phyloP scores from a whole-genome alignment of 495 filamentous ascomycete genomes.

The Penicillium paradoxum region DNA sequence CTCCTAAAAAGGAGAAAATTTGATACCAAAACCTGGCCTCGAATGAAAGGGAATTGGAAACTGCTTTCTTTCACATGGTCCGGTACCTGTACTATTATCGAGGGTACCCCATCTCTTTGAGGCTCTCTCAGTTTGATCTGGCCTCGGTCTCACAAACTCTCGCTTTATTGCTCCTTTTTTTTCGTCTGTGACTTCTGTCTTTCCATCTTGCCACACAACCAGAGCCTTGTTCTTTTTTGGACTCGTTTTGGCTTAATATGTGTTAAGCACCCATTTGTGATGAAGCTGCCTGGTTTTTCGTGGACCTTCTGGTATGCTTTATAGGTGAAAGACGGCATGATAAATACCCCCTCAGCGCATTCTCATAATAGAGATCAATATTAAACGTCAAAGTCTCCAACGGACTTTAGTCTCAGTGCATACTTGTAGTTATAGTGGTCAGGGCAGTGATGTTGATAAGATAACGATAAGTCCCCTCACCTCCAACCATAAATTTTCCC shows the following conservation, averaged over 20 bases:
- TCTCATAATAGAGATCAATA: conserved; percentile 24
- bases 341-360: conserved; percentile 26
- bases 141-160: conserved; percentile 11
- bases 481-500: conserved; percentile 18
- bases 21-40: conserved; percentile 4
- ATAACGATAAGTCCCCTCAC: conserved; percentile 15
- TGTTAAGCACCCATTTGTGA: conserved; percentile 1
- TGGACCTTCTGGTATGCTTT: background rate
- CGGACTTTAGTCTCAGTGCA: too few relatives aligned
- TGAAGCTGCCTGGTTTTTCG: background rate
- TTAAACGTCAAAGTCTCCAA: background rate
- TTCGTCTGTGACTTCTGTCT: background rate
- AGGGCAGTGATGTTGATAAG: background rate
- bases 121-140: conserved; percentile 10
- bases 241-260: conserved; percentile 19
- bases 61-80: background rate
- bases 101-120: conserved; percentile 4
- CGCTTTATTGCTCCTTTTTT: conserved; percentile 16
- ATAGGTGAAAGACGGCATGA: conserved; percentile 14
- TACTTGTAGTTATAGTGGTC: background rate
- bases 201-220: conserved; percentile 10
- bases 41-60: background rate
- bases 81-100: conserved; percentile 31
- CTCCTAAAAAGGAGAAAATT: conserved; percentile 18
- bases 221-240: conserved; percentile 16